phyloP scores from a whole-genome alignment of 2,329 filamentous ascomycete genomes.

The Cyphellophora attinorum region DNA sequence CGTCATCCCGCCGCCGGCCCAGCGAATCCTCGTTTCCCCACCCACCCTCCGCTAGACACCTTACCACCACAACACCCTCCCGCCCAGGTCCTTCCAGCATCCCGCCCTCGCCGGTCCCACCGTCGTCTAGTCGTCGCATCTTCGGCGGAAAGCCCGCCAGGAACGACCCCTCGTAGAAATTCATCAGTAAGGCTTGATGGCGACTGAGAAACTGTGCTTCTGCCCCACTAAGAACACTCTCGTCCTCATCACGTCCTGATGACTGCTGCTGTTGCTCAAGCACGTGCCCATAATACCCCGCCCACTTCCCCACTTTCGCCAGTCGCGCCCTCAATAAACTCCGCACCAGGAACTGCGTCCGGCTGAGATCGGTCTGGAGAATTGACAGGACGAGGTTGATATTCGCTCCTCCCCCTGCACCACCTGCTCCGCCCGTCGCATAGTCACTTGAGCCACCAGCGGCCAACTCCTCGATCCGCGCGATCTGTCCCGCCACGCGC shows the following conservation, averaged over 20 bases:
- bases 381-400: constrained; percentile 90
- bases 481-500: constrained; percentile 53
- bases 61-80: constrained; percentile 74
- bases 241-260: constrained; percentile 33
- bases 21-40: constrained; percentile 15
- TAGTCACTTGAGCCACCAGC: no score
- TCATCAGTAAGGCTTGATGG: constrained; percentile 74
- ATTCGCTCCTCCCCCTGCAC: constrained; percentile 59
- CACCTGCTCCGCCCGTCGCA: constrained; percentile 32
- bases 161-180: constrained; percentile 80
- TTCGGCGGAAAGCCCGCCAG: constrained; percentile 68
- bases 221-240: constrained; percentile 54
- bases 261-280: constrained; percentile 19
- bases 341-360: constrained; percentile 84
- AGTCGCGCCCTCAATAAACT: constrained; percentile 76
- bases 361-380: constrained; percentile 89
- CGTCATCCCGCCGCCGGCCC: constrained; percentile 3
- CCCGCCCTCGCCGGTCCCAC: constrained; percentile 66
- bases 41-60: constrained; percentile 34
- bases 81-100: constrained; percentile 87
- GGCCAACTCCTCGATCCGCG: constrained; percentile 55
- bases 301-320: constrained; percentile 53
- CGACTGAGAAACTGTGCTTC: constrained; percentile 76
- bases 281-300: constrained; percentile 38
- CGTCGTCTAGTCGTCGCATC: constrained; percentile 81